Evolutionary conservation across 192 early-diverging fungal genomes (phyloP).

Genomic region (Allomyces arbusculus): DNA sequence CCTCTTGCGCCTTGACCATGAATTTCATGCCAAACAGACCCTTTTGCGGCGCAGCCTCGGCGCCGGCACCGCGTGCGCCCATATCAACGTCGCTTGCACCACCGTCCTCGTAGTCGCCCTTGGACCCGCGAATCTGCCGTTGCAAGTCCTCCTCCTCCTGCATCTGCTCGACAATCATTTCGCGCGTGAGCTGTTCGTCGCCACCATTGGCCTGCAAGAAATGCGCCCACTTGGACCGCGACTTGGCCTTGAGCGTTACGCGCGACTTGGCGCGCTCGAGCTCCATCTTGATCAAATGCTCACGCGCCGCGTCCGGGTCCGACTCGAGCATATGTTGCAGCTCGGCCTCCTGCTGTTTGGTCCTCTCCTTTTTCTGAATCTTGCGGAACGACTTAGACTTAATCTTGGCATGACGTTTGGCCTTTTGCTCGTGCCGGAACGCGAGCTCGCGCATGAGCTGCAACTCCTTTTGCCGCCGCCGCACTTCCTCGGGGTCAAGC

Average conservation of each 20-base stretch:
- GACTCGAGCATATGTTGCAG: constrained; percentile 12
- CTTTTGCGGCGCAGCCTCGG: constrained; percentile 31
- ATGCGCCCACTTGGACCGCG: constrained; percentile 86
- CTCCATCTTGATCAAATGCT: constrained; percentile 48
- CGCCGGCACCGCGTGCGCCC: no score
- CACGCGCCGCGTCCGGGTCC: constrained; percentile 44
- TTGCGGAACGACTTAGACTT: constrained; percentile 90
- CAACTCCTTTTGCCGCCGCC: constrained; percentile 50
- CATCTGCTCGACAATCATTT: constrained; percentile 71
- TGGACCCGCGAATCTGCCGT: constrained; percentile 42
- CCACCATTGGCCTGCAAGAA: constrained; percentile 7
- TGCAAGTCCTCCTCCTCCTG: constrained; percentile 52
- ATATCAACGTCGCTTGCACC: constrained; percentile 2
- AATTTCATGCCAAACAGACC: constrained; percentile 94
- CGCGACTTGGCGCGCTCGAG: constrained; percentile 71
- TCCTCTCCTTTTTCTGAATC: constrained; percentile 62
- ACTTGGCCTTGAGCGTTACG: constrained; percentile 83
- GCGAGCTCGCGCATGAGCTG: constrained; percentile 78
- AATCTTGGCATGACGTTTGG: constrained; percentile 84
- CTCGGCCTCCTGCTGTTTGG: constrained; percentile 33
- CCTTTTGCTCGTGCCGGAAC: constrained; percentile 81
- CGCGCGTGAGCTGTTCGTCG: constrained; percentile 38
- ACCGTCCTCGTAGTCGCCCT: constrained; percentile 15
- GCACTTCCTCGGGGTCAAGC: constrained; percentile 60
- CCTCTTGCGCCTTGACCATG: constrained; percentile 58